Base-by-base conservation (phyloP, 352 stramenopile genomes). In the Pseudoperonospora humuli region DNA sequence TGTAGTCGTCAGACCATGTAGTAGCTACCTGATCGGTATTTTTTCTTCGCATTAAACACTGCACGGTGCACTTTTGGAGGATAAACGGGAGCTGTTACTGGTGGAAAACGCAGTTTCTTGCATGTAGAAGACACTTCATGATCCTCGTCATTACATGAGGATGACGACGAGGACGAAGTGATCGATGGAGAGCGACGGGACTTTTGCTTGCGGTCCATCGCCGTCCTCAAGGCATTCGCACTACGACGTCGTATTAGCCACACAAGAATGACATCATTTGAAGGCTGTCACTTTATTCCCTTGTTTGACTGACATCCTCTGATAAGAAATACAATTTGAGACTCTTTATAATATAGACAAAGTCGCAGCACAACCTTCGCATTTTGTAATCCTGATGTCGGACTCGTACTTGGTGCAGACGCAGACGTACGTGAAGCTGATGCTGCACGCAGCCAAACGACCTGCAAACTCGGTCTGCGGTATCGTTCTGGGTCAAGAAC, bases 341-440 rank as follows among this genome's bases (percentile, higher is more conserved):
- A n/a, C n/a, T n/a, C n/a, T n/a, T n/a, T n/a, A n/a, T n/a, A n/a
- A n/a, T n/a, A n/a, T n/a, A n/a, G n/a, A n/a, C n/a, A n/a, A n/a
- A n/a, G n/a, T n/a, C n/a, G n/a, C n/a, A n/a, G n/a, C n/a, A n/a
- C n/a, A n/a, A n/a, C n/a, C n/a, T n/a, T n/a, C n/a, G n/a, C n/a
- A n/a, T n/a, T n/a, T n/a, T n/a, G n/a, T n/a, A 26, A 40, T 39
- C 39, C 60, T 87, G 75, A 59, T 4, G 7, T 4, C 53, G 24
- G 67, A 84, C 65, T 28, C 44, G 34, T 88, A 90, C 69, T 64
- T 61, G 14, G 54, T 86, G 34, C 50, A 64, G 55, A 58, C 72
- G 14, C 55, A 76, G 44, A 61, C 78, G 35, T 84, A 83, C 48
- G 70, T 84, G 31, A 90, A 88, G 65, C 57, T 90, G 58, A 53